Evolutionary conservation across 805 yeast species (phyloP).

Genomic region (Isabelozyma gotoi): DNA sequence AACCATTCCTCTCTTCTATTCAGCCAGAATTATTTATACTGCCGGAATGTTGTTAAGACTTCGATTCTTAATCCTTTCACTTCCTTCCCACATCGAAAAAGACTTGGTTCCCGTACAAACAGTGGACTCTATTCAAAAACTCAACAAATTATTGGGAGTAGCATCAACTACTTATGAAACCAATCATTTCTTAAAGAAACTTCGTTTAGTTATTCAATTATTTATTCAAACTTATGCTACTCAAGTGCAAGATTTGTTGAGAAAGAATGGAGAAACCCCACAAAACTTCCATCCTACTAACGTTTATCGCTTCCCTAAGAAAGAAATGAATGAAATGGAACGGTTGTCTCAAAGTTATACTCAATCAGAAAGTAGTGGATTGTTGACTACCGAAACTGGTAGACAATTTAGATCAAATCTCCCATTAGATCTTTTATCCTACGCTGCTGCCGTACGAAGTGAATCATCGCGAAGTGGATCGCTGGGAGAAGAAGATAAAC

Average conservation of each 20-base stretch:
- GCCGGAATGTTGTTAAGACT: slow-evolving; percentile 62
- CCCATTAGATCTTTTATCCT: slow-evolving; percentile 38
- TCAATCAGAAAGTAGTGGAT: slow-evolving; percentile 1
- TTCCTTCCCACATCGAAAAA: slow-evolving; percentile 46
- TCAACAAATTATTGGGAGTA: slow-evolving; percentile 24
- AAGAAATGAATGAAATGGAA: slow-evolving; percentile 19
- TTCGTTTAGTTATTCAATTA: slow-evolving; percentile 54
- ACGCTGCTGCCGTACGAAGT: slow-evolving; percentile 39
- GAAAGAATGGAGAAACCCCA: slow-evolving; percentile 21
- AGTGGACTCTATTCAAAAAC: slow-evolving; percentile 29
- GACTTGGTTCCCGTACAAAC: slow-evolving; percentile 50
- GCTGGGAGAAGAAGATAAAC: background rate
- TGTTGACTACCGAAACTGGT: slow-evolving; percentile 8
- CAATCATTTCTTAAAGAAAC: slow-evolving; percentile 53
- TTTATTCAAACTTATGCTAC: slow-evolving; percentile 62
- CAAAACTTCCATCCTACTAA: slow-evolving; percentile 15
- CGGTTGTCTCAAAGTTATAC: slow-evolving; percentile 9
- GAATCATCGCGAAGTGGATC: slow-evolving; percentile 4
- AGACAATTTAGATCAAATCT: slow-evolving; percentile 16
- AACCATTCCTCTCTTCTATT: slow-evolving; percentile 55
- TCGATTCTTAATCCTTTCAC: slow-evolving; percentile 53
- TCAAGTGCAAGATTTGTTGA: slow-evolving; percentile 43
- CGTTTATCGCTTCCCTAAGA: slow-evolving; percentile 5
- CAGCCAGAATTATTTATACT: slow-evolving; percentile 59
- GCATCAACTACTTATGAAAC: slow-evolving; percentile 26